These are phyloP conservation scores for Picea glauca DNA, from an alignment of 75 land plant species.

Conservation along the genomic window DNA sequence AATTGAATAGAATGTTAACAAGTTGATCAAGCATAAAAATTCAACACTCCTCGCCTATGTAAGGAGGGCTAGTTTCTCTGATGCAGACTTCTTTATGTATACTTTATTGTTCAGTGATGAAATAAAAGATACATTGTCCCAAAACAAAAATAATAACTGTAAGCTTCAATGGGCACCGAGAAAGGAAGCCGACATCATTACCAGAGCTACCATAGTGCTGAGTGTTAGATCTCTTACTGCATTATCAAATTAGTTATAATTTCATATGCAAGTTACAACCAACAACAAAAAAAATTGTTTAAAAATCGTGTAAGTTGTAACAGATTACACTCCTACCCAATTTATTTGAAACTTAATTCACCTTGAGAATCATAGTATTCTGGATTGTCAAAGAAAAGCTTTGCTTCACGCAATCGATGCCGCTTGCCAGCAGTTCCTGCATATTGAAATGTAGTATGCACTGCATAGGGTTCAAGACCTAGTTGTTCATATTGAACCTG, in stretches of 20 bases:
- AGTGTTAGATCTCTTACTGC: no score
- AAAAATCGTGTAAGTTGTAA: not conserved
- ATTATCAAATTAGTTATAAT: not conserved
- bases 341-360: slow-evolving; percentile 12
- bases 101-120: no score
- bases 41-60: no score
- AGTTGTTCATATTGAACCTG: slow-evolving; percentile 69
- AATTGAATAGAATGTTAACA: no score
- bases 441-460: slow-evolving; percentile 96
- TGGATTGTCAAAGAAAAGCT: slow-evolving; percentile 81
- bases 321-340: not conserved
- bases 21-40: no score
- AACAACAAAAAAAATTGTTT: not conserved
- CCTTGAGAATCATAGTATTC: slow-evolving; percentile 89
- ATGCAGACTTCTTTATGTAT: no score
- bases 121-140: not conserved
- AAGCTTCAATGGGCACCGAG: not conserved
- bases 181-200: not conserved
- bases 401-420: slow-evolving; percentile 88
- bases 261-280: not conserved
- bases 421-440: slow-evolving; percentile 98
- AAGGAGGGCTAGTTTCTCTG: no score
- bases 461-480: slow-evolving; percentile 82
- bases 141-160: not conserved
- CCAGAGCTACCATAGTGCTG: not conserved